phyloP scores from a whole-genome alignment of 2,329 filamentous ascomycete genomes.

The Colletotrichum lini region DNA sequence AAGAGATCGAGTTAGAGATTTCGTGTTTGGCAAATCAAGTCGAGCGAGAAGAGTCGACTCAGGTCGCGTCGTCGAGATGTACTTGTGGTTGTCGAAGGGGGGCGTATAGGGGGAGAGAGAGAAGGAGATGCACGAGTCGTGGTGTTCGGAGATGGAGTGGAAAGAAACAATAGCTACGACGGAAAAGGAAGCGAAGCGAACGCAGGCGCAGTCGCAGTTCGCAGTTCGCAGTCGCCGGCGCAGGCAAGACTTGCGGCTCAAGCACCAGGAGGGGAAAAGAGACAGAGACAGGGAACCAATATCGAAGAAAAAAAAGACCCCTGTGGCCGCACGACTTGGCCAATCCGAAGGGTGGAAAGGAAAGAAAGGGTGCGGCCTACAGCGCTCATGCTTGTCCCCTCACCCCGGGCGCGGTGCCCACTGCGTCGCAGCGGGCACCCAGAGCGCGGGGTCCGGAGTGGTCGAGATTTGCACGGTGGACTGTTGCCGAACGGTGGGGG shows the following conservation, averaged over 20 bases:
- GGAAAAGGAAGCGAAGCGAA: not conserved
- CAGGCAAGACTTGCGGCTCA: not conserved
- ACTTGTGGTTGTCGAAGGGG: too few species aligned
- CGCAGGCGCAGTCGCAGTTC: too few species aligned
- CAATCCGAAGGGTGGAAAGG: not conserved
- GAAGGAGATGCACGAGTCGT: not conserved
- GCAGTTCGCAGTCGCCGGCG: too few species aligned
- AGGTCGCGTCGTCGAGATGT: not conserved
- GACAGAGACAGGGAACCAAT: too few species aligned
- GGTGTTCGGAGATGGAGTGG: not conserved
- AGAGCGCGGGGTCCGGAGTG: not conserved
- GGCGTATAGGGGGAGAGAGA: too few species aligned
- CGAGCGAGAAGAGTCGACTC: not conserved
- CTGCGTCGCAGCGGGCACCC: not conserved
- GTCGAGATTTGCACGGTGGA: not conserved
- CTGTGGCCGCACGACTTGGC: not conserved
- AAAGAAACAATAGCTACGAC: not conserved
- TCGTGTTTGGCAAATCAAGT: not conserved
- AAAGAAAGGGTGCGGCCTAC: not conserved
- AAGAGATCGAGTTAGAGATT: not conserved
- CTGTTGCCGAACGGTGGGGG: not conserved
- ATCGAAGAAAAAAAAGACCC: not conserved
- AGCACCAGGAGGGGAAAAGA: not conserved
- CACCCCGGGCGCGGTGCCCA: slow-evolving; percentile 1
- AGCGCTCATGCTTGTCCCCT: not conserved